Evolutionary conservation across 176 grass and related monocot species (phyloP).

Genomic region (Eleusine coracana): DNA sequence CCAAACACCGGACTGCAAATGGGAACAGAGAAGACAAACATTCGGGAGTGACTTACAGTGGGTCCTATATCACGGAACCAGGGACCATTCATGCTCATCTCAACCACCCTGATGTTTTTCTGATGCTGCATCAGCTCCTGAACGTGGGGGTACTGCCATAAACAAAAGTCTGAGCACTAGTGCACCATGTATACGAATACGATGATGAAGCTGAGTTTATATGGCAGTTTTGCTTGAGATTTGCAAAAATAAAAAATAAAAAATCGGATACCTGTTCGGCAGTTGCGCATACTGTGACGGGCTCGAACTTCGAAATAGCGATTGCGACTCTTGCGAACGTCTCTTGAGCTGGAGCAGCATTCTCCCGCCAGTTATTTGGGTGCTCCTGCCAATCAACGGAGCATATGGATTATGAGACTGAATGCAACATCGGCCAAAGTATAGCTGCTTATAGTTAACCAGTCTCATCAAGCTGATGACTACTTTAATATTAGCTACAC

Average conservation of each 20-base stretch:
- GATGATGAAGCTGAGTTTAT: neutral
- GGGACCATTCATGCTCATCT: constrained; percentile 95
- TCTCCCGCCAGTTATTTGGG: constrained; percentile 79
- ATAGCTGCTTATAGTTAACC: too few relatives aligned
- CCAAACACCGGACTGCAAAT: neutral
- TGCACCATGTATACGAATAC: neutral
- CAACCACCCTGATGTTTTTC: constrained; percentile 74
- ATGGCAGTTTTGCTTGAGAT: constrained; percentile 9
- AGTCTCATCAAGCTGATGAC: too few relatives aligned
- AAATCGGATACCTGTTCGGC: constrained; percentile 60
- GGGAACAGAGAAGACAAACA: neutral
- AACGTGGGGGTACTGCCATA: constrained; percentile 59
- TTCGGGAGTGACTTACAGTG: constrained; percentile 48
- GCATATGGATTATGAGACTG: neutral
- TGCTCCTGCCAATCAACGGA: constrained; percentile 66
- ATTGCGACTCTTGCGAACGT: constrained; percentile 57
- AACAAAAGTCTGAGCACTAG: constrained; percentile 1
- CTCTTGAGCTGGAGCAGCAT: constrained; percentile 63
- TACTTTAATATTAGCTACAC: too few relatives aligned
- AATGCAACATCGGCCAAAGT: too few relatives aligned
- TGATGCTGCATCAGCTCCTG: constrained; percentile 56
- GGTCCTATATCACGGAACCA: constrained; percentile 97
- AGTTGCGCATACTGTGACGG: constrained; percentile 71
- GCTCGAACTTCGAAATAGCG: constrained; percentile 88
- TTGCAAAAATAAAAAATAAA: neutral